These are phyloP conservation scores for Eucalyptus marginata DNA, from an alignment of 345 rosid genomes.

Conservation along the genomic window DNA sequence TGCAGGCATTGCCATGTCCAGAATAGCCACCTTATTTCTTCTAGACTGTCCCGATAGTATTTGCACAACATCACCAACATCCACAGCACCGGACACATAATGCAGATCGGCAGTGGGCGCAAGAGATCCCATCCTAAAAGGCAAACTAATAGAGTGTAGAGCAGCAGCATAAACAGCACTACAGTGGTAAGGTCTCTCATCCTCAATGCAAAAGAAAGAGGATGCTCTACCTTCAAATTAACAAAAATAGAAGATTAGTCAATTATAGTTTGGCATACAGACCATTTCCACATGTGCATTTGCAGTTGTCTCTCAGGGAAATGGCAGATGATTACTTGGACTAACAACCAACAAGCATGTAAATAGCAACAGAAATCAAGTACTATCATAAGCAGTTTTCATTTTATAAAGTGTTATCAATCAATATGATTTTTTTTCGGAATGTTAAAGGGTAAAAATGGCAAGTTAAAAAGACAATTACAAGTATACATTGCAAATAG, in stretches of 20 bases:
- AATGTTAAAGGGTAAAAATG: not conserved
- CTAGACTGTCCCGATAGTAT: slow-evolving; percentile 55
- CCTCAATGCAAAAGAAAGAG: slow-evolving; percentile 31
- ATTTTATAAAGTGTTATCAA: not conserved
- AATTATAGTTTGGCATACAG: not conserved
- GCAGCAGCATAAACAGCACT: slow-evolving; percentile 91
- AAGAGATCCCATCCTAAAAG: slow-evolving; percentile 51
- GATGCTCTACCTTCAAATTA: slow-evolving; percentile 56
- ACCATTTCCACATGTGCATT: not conserved
- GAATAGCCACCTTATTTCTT: slow-evolving; percentile 51
- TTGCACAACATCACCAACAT: slow-evolving; percentile 44
- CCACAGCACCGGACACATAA: slow-evolving; percentile 41
- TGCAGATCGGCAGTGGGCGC: slow-evolving; percentile 32
- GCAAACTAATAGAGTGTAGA: slow-evolving; percentile 57
- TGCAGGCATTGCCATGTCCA: slow-evolving; percentile 78
- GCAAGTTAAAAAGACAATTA: not conserved
- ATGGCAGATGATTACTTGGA: not conserved
- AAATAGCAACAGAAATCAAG: not conserved
- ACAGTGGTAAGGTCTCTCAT: slow-evolving; percentile 68
- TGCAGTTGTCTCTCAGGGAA: not conserved
- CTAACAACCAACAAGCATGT: not conserved
- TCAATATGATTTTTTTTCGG: not conserved
- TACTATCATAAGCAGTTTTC: not conserved
- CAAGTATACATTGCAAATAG: not conserved
- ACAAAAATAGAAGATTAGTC: not conserved